These are phyloP conservation scores for Talaromyces borbonicus DNA, from an alignment of 495 filamentous ascomycete genomes.

Conservation along the genomic window DNA sequence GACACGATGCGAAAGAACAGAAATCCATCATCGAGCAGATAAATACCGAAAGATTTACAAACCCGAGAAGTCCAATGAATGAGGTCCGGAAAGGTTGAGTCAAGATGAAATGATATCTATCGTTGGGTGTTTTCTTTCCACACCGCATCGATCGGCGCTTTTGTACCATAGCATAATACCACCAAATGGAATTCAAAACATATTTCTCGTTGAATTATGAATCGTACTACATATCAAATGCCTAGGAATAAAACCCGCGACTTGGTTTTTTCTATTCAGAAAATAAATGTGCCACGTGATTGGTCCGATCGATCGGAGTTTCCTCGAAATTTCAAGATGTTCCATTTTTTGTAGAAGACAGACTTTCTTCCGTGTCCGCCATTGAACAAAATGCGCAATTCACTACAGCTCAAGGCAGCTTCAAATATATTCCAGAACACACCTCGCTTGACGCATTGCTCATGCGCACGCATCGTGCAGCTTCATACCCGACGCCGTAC, in stretches of 20 bases:
- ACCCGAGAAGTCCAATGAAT: slow-evolving; percentile 21
- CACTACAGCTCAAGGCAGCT: not conserved
- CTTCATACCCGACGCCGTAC: not conserved
- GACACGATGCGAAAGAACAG: slow-evolving; percentile 27
- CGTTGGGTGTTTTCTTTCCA: not conserved
- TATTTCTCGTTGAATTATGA: not conserved
- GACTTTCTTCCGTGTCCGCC: no score
- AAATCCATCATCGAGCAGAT: slow-evolving; percentile 21
- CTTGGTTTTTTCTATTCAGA: not conserved
- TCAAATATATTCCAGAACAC: not conserved
- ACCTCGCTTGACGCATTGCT: not conserved
- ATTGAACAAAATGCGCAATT: not conserved
- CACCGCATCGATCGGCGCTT: not conserved
- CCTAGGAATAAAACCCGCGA: no score
- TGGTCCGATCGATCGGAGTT: slow-evolving; percentile 1
- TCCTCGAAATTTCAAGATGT: not conserved
- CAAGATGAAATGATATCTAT: not conserved
- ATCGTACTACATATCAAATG: not conserved
- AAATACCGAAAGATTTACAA: slow-evolving; percentile 22
- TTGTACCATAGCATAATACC: not conserved
- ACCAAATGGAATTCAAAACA: not conserved
- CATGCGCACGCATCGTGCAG: not conserved
- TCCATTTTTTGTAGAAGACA: not conserved
- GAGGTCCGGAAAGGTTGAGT: slow-evolving; percentile 14
- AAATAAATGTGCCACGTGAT: not conserved